A percentile compares a stretch with the other conserved stretches of the same genome.
These are phyloP conservation scores for Fusarium devonianum DNA, from an alignment of 2,329 filamentous ascomycete genomes.

Conservation along the genomic window DNA sequence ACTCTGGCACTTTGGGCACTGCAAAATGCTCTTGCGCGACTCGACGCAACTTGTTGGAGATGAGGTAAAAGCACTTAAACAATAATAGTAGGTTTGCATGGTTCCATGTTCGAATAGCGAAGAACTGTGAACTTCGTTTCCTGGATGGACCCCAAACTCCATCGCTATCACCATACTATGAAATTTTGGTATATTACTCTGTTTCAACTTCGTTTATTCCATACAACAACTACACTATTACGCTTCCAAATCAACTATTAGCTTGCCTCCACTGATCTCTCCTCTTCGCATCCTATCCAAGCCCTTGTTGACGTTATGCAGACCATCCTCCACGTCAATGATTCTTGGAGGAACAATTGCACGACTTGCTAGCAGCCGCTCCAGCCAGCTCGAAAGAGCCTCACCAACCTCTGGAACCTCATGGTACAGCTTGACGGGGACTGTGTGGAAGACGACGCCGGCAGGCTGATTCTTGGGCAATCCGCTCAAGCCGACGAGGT, in stretches of 20 bases:
- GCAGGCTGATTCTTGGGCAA: constrained; percentile 64
- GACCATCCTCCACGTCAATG: constrained; percentile 67
- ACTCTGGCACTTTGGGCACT: too few species aligned
- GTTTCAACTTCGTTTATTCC: not conserved
- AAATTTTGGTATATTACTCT: not conserved
- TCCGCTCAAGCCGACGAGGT: constrained; percentile 73
- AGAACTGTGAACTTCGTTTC: too few species aligned
- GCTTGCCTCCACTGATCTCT: constrained; percentile 70
- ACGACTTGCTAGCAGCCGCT: constrained; percentile 64
- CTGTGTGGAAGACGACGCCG: constrained; percentile 64
- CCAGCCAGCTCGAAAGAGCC: constrained; percentile 70
- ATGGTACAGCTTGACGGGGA: constrained; percentile 81
- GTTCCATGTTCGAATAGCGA: too few species aligned
- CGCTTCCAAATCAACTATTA: constrained; percentile 61
- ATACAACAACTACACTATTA: not conserved
- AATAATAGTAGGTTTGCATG: too few species aligned
- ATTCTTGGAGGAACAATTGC: constrained; percentile 68
- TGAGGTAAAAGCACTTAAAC: too few species aligned
- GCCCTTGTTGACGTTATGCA: constrained; percentile 72
- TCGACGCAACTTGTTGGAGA: too few species aligned
- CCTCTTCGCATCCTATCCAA: constrained; percentile 71
- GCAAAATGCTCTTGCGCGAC: too few species aligned
- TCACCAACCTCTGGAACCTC: constrained; percentile 70
- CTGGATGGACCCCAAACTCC: too few species aligned
- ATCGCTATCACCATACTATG: too few species aligned